A percentile compares a stretch with the other conserved stretches of the same genome.
Conservation (phyloP, 495 filamentous ascomycete species). For the Tetracladium setigerum region DNA sequence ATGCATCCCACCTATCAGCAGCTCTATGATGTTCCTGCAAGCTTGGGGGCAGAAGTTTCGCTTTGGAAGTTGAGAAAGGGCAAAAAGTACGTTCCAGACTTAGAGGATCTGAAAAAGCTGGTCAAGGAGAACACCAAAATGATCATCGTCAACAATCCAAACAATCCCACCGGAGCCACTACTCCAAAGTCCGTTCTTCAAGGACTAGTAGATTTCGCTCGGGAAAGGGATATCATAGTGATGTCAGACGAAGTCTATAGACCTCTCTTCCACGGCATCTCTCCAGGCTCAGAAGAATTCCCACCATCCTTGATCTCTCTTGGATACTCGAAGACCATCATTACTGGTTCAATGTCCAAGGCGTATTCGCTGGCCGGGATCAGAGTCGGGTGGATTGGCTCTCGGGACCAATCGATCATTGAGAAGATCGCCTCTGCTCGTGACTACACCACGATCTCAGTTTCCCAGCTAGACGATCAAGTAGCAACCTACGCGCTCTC, state of each 20-base stretch:
- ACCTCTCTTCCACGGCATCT: slow-evolving; percentile 68
- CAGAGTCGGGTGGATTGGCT: slow-evolving; percentile 77
- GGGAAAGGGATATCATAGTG: slow-evolving; percentile 53
- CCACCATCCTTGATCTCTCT: slow-evolving; percentile 66
- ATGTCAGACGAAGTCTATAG: slow-evolving; percentile 83
- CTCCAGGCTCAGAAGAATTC: slow-evolving; percentile 38
- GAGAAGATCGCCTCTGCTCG: slow-evolving; percentile 57
- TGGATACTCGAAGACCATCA: slow-evolving; percentile 61
- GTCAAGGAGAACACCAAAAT: slow-evolving; percentile 70
- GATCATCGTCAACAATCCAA: slow-evolving; percentile 66
- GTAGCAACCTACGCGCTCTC: slow-evolving; percentile 70
- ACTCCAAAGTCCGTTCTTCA: slow-evolving; percentile 53
- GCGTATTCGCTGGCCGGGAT: slow-evolving; percentile 80
- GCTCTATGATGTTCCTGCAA: slow-evolving; percentile 68
- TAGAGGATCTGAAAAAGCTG: slow-evolving; percentile 57
- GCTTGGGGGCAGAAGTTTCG: slow-evolving; percentile 73
- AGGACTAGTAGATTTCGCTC: slow-evolving; percentile 57
- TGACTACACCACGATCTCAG: slow-evolving; percentile 83
- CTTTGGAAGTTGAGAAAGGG: slow-evolving; percentile 66
- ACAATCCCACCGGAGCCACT: slow-evolving; percentile 79
- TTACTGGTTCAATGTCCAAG: slow-evolving; percentile 80
- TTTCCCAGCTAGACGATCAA: slow-evolving; percentile 73
- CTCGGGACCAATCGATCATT: slow-evolving; percentile 53
- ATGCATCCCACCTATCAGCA: slow-evolving; percentile 90
- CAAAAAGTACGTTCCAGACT: slow-evolving; percentile 59